Evolutionary conservation across 1,284 basidiomycete species (phyloP).

Genomic region (Marasmius tenuissimus): DNA sequence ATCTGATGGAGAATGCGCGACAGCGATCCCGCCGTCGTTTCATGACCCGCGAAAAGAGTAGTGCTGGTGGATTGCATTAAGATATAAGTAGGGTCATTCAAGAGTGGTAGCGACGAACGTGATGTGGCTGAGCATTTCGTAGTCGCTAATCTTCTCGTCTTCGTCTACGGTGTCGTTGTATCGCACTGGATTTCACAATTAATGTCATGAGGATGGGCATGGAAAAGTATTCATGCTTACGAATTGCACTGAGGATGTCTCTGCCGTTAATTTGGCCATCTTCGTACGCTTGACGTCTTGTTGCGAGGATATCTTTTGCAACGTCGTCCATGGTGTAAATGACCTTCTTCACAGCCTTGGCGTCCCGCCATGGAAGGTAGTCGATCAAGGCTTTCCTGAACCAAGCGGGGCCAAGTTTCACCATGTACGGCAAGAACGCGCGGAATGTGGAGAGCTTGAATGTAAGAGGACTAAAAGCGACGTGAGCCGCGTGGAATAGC

Average conservation of each 20-base stretch:
- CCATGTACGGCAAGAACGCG: background rate
- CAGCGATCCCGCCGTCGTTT: slow-evolving; percentile 61
- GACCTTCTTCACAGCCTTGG: background rate
- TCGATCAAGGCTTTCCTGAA: background rate
- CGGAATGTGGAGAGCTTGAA: background rate
- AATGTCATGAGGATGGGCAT: background rate
- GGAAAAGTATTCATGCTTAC: background rate
- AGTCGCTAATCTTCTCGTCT: slow-evolving; percentile 7
- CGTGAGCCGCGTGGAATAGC: background rate
- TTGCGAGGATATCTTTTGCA: background rate
- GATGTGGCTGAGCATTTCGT: slow-evolving; percentile 75
- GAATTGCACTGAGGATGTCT: background rate
- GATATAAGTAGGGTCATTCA: too few species aligned
- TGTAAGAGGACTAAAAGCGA: background rate
- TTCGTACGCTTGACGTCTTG: background rate
- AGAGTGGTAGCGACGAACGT: slow-evolving; percentile 26
- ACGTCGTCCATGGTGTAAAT: background rate
- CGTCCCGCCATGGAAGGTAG: background rate
- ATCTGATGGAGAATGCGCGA: slow-evolving; percentile 77
- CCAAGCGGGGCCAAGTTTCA: background rate
- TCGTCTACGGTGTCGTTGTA: background rate
- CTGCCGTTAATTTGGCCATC: background rate
- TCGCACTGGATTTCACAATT: background rate
- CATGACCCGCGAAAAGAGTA: slow-evolving; percentile 70
- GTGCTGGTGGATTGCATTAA: slow-evolving; percentile 30